These are phyloP conservation scores for Syncephalastrum monosporum DNA, from an alignment of 371 early-diverging fungal genomes.

Conservation along the genomic window DNA sequence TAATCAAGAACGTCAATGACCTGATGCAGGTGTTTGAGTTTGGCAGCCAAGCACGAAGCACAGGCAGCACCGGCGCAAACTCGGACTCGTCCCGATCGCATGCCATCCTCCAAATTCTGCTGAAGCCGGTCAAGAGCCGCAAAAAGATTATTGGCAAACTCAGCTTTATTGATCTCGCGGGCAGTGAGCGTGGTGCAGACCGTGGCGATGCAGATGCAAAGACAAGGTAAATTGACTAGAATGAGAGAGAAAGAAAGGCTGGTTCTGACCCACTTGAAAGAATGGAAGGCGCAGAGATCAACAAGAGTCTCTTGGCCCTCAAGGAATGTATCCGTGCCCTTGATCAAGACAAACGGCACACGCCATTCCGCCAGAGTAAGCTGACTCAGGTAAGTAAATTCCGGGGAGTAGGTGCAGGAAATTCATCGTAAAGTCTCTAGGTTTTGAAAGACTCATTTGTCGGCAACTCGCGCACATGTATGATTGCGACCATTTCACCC, in stretches of 20 bases:
- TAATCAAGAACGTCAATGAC: slow-evolving; percentile 76
- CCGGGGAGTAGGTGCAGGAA: background rate
- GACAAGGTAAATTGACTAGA: slow-evolving; percentile 59
- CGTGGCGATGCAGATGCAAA: slow-evolving; percentile 86
- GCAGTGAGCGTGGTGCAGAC: slow-evolving; percentile 97
- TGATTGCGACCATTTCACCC: slow-evolving; percentile 98
- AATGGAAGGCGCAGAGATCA: slow-evolving; percentile 98
- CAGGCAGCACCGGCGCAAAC: slow-evolving; percentile 95
- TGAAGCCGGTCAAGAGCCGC: slow-evolving; percentile 70
- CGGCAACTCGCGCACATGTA: slow-evolving; percentile 95
- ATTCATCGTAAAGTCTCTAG: slow-evolving; percentile 13
- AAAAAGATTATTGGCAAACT: slow-evolving; percentile 69
- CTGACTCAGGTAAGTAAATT: slow-evolving; percentile 76
- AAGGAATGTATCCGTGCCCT: slow-evolving; percentile 98
- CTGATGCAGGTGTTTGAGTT: slow-evolving; percentile 89
- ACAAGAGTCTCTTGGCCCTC: slow-evolving; percentile 95
- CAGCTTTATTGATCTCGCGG: slow-evolving; percentile 97
- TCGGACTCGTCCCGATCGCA: slow-evolving; percentile 96
- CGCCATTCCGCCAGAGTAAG: slow-evolving; percentile 97
- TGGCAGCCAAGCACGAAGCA: slow-evolving; percentile 84
- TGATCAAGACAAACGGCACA: slow-evolving; percentile 90
- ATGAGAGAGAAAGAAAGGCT: background rate
- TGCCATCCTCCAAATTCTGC: slow-evolving; percentile 88
- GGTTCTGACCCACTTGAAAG: slow-evolving; percentile 20
- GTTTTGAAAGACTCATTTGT: slow-evolving; percentile 98